These are phyloP conservation scores for Astathelohania contejeani DNA, from an alignment of 371 early-diverging fungal species.

Conservation along the genomic window DNA sequence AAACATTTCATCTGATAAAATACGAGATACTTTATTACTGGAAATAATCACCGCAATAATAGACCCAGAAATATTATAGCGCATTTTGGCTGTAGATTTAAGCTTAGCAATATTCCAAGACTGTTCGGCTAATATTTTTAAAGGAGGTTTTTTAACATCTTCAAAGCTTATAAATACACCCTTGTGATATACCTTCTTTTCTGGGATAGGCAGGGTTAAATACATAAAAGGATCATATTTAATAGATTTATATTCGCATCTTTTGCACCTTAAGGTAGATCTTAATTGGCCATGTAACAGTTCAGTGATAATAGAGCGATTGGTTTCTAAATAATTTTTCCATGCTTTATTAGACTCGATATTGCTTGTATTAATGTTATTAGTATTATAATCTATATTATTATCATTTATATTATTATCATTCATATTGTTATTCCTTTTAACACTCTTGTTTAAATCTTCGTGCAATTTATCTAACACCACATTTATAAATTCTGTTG, in stretches of 20 bases:
- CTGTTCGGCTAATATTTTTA: too few relatives aligned
- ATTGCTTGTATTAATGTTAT: neutral
- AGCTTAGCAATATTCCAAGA: too few relatives aligned
- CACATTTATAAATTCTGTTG: conserved; percentile 59
- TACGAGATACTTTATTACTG: too few relatives aligned
- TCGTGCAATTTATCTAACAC: conserved; percentile 62
- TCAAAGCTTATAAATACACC: too few relatives aligned
- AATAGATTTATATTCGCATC: conserved; percentile 64
- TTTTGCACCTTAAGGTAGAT: conserved; percentile 61
- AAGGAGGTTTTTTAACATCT: too few relatives aligned
- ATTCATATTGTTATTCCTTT: neutral
- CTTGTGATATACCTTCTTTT: conserved; percentile 16
- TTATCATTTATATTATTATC: neutral
- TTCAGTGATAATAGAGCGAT: conserved; percentile 73
- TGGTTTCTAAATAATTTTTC: conserved; percentile 59
- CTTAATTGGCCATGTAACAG: conserved; percentile 65
- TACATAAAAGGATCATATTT: conserved; percentile 76
- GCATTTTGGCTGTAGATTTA: too few relatives aligned
- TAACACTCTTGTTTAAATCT: conserved; percentile 53
- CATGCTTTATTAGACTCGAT: conserved; percentile 54
- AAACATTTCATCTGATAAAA: too few relatives aligned
- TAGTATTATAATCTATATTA: neutral
- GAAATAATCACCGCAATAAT: too few relatives aligned
- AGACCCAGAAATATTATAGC: too few relatives aligned
- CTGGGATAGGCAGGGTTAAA: conserved; percentile 71